Evolutionary conservation across 768 basidiomycete species (phyloP).

Genomic region (Paxillus rubicundulus): DNA sequence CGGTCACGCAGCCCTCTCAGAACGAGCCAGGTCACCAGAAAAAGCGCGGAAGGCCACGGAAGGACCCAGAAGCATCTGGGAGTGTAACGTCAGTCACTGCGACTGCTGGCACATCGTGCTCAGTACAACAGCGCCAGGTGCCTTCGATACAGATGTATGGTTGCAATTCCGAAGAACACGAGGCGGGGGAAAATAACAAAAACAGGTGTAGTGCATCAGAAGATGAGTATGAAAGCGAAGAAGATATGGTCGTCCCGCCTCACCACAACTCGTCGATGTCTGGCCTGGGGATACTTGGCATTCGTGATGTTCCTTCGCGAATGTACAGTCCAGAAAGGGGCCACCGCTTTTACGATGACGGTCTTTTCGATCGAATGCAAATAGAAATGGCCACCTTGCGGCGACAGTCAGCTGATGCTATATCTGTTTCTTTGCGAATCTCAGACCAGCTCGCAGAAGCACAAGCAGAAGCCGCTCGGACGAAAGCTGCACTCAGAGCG

Average conservation of each 20-base stretch:
- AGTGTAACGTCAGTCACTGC: conserved; percentile 14
- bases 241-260: conserved; percentile 51
- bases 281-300: conserved; percentile 37
- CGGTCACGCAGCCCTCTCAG: conserved; percentile 21
- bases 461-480: conserved; percentile 57
- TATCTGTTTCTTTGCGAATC: conserved; percentile 60
- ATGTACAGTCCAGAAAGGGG: conserved; percentile 39
- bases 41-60: conserved; percentile 43
- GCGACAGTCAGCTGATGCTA: conserved; percentile 66
- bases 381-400: conserved; percentile 63
- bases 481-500: conserved; percentile 51
- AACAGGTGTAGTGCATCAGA: conserved; percentile 45
- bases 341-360: conserved; percentile 32
- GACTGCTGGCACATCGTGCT: conserved; percentile 14
- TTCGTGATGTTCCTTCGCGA: conserved; percentile 37
- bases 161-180: conserved; percentile 38
- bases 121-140: conserved; percentile 19
- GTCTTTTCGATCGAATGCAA: conserved; percentile 58
- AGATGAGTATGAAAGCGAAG: conserved; percentile 65
- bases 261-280: conserved; percentile 41
- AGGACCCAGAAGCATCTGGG: conserved; percentile 18
- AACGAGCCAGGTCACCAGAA: conserved; percentile 25
- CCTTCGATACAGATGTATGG: conserved; percentile 28
- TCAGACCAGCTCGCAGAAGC: conserved; percentile 69
- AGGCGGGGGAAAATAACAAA: conserved; percentile 38